A percentile compares a stretch with the other conserved stretches of the same genome.
Evolutionary conservation across 1,284 basidiomycete genomes (phyloP).

Genomic region (Moesziomyces antarcticus): DNA sequence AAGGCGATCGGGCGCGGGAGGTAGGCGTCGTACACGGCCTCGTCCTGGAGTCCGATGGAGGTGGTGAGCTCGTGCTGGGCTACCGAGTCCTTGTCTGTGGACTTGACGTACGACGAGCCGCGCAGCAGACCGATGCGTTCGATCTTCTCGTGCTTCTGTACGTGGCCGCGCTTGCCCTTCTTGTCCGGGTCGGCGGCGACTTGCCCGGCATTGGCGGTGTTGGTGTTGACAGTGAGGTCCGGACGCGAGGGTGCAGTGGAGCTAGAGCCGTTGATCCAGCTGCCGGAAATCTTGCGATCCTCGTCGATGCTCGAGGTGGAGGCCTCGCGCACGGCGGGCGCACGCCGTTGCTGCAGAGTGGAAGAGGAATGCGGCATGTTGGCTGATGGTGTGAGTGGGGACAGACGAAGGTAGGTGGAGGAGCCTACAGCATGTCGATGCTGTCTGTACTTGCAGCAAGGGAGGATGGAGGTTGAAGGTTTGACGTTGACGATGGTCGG

Average conservation of each 20-base stretch:
- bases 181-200: neutral
- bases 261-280: constrained; percentile 7
- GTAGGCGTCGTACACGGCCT: constrained; percentile 57
- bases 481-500: too few species aligned
- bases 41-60: constrained; percentile 52
- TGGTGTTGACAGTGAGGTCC: constrained; percentile 13
- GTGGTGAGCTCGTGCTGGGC: constrained; percentile 41
- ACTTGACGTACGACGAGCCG: constrained; percentile 43
- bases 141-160: constrained; percentile 44
- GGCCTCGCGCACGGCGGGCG: constrained; percentile 29
- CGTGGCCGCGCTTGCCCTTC: constrained; percentile 31
- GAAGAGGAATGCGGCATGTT: constrained; percentile 21
- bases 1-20: constrained; percentile 45
- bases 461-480: too few species aligned
- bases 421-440: constrained; percentile 8
- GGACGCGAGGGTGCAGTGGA: constrained; percentile 1
- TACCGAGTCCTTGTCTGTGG: constrained; percentile 25
- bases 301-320: constrained; percentile 44
- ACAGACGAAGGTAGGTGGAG: too few species aligned
- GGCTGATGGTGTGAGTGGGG: neutral
- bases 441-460: neutral
- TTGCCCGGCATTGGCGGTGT: neutral
- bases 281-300: constrained; percentile 44
- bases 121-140: constrained; percentile 44
- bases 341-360: constrained; percentile 20